Conservation (phyloP, 257 asterid species). For the Buddleja alternifolia region DNA sequence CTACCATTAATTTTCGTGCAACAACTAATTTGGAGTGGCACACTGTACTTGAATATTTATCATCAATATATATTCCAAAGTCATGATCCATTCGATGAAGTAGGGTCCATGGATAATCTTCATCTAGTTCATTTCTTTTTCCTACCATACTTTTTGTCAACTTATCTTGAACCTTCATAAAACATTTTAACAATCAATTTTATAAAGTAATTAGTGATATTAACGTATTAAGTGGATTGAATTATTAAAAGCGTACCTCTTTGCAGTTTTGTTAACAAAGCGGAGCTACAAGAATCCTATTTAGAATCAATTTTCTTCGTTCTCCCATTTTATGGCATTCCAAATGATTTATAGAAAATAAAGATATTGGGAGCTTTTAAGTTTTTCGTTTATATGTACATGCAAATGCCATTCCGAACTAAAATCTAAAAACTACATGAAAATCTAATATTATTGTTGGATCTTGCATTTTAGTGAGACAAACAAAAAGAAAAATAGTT, state of each 20-base stretch:
- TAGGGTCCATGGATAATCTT: slow-evolving; percentile 55
- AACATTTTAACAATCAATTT: background rate
- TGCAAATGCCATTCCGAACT: too few species aligned
- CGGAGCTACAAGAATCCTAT: slow-evolving; percentile 39
- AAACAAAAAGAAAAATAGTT: background rate
- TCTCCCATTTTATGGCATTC: slow-evolving; percentile 47
- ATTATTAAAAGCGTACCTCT: slow-evolving; percentile 38
- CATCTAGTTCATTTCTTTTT: slow-evolving; percentile 37
- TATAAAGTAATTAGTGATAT: background rate
- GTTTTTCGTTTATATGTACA: background rate
- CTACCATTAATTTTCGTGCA: slow-evolving; percentile 56
- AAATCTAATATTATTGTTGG: too few species aligned
- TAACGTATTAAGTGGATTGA: background rate
- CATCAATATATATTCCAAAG: slow-evolving; percentile 30
- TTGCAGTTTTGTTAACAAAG: slow-evolving; percentile 49
- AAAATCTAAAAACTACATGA: too few species aligned
- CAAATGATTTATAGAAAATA: slow-evolving; percentile 50
- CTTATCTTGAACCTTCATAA: slow-evolving; percentile 38
- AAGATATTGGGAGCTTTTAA: background rate
- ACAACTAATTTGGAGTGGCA: slow-evolving; percentile 63
- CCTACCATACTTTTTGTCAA: slow-evolving; percentile 42
- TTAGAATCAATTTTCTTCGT: slow-evolving; percentile 37
- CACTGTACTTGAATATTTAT: slow-evolving; percentile 39
- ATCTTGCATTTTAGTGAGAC: background rate
- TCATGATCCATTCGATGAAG: slow-evolving; percentile 44